Evolutionary conservation across 2,329 filamentous ascomycete genomes (phyloP), one percentile per base, ranked within the genome.

Genomic region (Exutisphaerella laricina): DNA sequence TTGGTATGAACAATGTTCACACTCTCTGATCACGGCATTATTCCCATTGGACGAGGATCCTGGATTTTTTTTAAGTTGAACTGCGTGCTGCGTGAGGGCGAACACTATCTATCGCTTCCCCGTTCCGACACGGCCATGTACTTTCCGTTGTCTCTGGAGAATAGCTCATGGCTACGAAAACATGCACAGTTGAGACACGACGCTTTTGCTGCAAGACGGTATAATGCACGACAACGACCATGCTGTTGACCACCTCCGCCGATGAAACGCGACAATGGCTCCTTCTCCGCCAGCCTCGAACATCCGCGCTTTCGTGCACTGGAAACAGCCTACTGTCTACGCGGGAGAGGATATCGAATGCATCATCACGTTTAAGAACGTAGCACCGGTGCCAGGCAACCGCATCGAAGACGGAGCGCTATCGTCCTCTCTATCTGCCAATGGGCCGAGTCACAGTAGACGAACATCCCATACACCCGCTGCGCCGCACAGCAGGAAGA

Each of bases 311-410:
- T 95, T 90, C 66, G 87, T 98, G 66, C 82, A 84, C 70, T 98
- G 90, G 85, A 84, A 88, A 65, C 86, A 94, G 63, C 82, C 90
- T 66, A 89, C 86, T 49, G 87, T 98, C 58, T 98, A 97, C 69
- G 87, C 92, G 44, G 92, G 92, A 67, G 92, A 98, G 73, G 85
- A 95, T 61, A 79, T 97, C 61, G 86, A 89, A 70, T 97, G 92
- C 69, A 88, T 83, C 55, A 94, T 98, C 65, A 96, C 87, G 38
- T 98, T 98, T 70, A 90, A 85, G 69, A 98, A 98, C 64, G 77
- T 89, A 37, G 71, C 76, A 21, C 65, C 59, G 50, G 75, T 79
- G 52, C 60, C 16, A 58, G 60, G n/a, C 50, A 45, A 54, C 59
- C 49, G 59, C 57, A 41, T 55, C 57, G 32, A 47, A 49, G 23